These are phyloP conservation scores for Trichosporon sp. DNA, from an alignment of 1,284 basidiomycete species.

Conservation along the genomic window DNA sequence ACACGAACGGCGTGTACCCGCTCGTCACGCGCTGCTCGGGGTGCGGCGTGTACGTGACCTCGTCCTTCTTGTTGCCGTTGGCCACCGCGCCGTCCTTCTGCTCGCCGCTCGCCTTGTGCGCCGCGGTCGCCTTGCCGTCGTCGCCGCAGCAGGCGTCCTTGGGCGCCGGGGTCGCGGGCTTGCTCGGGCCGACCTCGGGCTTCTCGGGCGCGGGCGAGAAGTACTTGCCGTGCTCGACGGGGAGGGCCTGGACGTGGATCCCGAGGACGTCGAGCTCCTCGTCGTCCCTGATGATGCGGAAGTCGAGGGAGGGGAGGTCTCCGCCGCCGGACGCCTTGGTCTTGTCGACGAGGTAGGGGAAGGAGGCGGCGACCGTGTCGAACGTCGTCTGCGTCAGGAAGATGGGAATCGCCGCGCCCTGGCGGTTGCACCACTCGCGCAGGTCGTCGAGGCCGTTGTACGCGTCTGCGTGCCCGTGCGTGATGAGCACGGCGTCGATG, in stretches of 20 bases:
- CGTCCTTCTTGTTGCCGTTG: neutral
- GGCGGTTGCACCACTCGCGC: conserved; percentile 46
- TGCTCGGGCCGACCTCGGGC: conserved; percentile 2
- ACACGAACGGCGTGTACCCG: conserved; percentile 34
- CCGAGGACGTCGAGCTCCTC: conserved; percentile 36
- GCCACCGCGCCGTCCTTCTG: neutral
- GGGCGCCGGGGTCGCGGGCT: conserved; percentile 4
- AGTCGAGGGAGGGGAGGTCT: conserved; percentile 44
- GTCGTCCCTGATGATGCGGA: conserved; percentile 41
- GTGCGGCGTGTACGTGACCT: conserved; percentile 4
- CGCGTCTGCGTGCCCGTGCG: conserved; percentile 50
- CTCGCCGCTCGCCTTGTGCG: neutral
- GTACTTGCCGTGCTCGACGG: conserved; percentile 32
- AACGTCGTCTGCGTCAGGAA: conserved; percentile 42
- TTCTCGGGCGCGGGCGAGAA: conserved; percentile 10
- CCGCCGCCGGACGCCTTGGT: conserved; percentile 50
- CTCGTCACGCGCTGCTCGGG: conserved; percentile 5
- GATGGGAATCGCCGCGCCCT: conserved; percentile 39
- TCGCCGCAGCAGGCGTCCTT: neutral
- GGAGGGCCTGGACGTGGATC: conserved; percentile 36
- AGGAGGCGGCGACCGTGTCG: conserved; percentile 39
- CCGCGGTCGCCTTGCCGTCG: neutral
- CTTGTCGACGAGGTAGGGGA: conserved; percentile 50
- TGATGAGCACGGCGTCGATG: conserved; percentile 51
- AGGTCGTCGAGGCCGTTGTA: conserved; percentile 43